phyloP scores from a whole-genome alignment of 1,284 basidiomycete genomes.

The Peniophora sp. region DNA sequence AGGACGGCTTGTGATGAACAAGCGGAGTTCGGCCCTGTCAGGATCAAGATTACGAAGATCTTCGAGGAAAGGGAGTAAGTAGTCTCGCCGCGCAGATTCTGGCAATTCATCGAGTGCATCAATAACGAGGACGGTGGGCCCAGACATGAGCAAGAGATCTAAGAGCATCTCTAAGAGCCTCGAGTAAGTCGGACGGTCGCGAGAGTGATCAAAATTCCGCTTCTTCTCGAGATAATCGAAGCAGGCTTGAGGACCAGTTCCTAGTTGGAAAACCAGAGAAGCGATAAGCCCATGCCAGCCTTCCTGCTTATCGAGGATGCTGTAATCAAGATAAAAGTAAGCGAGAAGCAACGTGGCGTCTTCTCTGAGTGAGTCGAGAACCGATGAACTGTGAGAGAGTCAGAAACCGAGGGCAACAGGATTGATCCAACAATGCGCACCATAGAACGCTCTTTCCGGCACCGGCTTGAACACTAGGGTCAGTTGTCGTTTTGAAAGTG shows the following conservation, averaged over 20 bases:
- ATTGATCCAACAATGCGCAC: too few species aligned
- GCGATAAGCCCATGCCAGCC: not conserved
- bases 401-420: too few species aligned
- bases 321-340: not conserved
- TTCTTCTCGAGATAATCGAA: too few species aligned
- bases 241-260: too few species aligned
- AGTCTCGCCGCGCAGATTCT: not conserved
- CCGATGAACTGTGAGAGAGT: too few species aligned
- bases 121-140: not conserved
- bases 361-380: not conserved
- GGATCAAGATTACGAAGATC: not conserved
- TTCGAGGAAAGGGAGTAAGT: not conserved
- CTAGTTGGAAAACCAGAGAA: not conserved
- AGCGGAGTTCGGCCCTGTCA: not conserved
- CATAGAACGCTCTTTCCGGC: constrained; percentile 5
- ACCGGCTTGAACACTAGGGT: not conserved
- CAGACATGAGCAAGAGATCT: not conserved
- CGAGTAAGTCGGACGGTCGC: not conserved
- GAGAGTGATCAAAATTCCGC: too few species aligned
- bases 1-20: not conserved
- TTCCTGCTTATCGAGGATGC: not conserved
- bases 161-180: not conserved
- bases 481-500: not conserved
- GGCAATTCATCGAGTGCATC: not conserved
- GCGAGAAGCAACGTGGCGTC: not conserved